Base-by-base conservation (phyloP, 208 protist genomes). In the Leishmania tropica region DNA sequence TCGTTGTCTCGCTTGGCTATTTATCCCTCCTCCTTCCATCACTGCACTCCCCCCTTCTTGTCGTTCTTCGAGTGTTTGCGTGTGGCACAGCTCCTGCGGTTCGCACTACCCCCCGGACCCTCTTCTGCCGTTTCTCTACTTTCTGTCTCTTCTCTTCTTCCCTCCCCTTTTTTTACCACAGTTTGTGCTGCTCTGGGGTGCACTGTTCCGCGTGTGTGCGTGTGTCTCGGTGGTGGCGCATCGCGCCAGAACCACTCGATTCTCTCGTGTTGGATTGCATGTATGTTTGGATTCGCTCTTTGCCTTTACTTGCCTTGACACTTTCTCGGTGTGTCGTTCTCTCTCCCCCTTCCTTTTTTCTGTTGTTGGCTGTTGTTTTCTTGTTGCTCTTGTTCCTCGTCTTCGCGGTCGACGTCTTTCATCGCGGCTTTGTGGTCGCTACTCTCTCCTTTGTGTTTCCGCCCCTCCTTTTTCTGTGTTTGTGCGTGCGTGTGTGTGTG, bases 191-290 rank as follows among this genome's bases (percentile, higher is more conserved):
- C 68, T 42, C 42, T 73, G 40, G 21, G 40, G 24, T 31, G 42
- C 40, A 73, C 71, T 11, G 13, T 56, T 24, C n/a, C 47, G 71
- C 58, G 71, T 75, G 71, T 19, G 35, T 75, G 71, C 17, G 71
- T 56, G 42, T 56, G 3, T 75, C 45, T 53, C 21, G n/a, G 68
- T 73, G 40, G 53, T 37, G 31, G n/a, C 28, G 48, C 68, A 42
- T 51, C 68, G 45, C 40, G 40, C 21, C 40, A 48, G 40, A 11
- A 2, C 28, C 68, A 73, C 1, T 75, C 45, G 8, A 21, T 40
- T n/a, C 28, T 6, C 17, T 37, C 6, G 1, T 75, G 56, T 31
- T 21, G 40, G 37, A 8, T 75, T 37, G 24, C n/a, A 58, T 58
- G 10, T 31, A 28, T 15, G 6, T 40, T 75, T 60, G 48, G 65